Conservation (phyloP, 2,329 filamentous ascomycete genomes). For the Aureobasidium sp. region DNA sequence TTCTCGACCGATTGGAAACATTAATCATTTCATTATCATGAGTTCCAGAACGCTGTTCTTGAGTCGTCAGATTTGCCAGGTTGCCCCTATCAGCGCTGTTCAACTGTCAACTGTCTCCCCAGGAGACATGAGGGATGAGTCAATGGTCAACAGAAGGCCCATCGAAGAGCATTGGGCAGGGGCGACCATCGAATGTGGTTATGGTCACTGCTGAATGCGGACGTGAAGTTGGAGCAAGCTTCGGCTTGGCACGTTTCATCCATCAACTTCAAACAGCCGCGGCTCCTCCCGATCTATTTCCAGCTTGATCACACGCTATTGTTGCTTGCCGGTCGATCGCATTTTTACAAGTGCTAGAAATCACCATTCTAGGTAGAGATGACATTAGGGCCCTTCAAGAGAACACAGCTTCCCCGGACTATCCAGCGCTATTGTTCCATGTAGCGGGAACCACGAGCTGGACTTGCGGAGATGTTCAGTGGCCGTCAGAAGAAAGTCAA, state of each 20-base stretch:
- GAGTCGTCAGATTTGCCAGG: neutral
- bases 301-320: neutral
- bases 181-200: neutral
- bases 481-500: neutral
- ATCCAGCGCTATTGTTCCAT: conserved; percentile 3
- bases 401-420: neutral
- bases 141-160: neutral
- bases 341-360: neutral
- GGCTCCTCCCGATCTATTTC: neutral
- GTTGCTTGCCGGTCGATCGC: conserved; percentile 4
- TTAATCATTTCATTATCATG: neutral
- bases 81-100: neutral
- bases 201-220: neutral
- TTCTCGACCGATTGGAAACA: neutral
- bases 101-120: neutral
- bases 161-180: neutral
- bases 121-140: neutral
- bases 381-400: neutral
- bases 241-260: conserved; percentile 7
- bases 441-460: neutral
- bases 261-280: conserved; percentile 4
- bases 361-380: neutral
- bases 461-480: neutral
- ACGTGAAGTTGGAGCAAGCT: conserved; percentile 2
- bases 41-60: neutral